These are phyloP conservation scores for Vigna reflexopilosa DNA, from an alignment of 306 rosid genomes.

Conservation along the genomic window DNA sequence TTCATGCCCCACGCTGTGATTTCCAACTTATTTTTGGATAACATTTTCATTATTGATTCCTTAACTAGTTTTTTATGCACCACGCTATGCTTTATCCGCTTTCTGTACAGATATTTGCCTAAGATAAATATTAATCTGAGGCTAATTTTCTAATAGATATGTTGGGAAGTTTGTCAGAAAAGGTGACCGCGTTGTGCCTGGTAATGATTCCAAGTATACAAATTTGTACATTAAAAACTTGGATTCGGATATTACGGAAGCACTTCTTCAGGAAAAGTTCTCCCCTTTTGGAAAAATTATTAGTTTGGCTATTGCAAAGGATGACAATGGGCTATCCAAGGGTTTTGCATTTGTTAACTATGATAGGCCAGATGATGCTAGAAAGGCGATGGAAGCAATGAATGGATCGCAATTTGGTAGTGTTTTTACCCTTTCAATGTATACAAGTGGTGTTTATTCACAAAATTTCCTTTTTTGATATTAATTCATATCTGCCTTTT, in stretches of 20 bases:
- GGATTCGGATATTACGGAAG: constrained; percentile 68
- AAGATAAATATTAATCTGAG: constrained; percentile 27
- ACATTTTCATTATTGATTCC: neutral
- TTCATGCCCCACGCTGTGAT: neutral
- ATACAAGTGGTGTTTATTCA: neutral
- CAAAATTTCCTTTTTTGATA: constrained; percentile 1
- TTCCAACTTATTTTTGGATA: neutral
- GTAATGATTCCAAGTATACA: constrained; percentile 69
- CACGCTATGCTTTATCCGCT: neutral
- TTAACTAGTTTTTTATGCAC: neutral
- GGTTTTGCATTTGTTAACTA: constrained; percentile 88
- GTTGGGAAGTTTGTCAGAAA: constrained; percentile 75
- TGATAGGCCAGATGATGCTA: constrained; percentile 80
- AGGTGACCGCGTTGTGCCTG: constrained; percentile 64
- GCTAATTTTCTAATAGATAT: constrained; percentile 50
- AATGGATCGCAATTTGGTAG: constrained; percentile 76
- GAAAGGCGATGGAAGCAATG: constrained; percentile 74
- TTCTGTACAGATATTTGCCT: constrained; percentile 16
- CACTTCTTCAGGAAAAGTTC: constrained; percentile 65
- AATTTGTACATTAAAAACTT: constrained; percentile 83
- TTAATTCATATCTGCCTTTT: constrained; percentile 22
- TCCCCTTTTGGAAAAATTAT: constrained; percentile 72
- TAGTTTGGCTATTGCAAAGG: constrained; percentile 71
- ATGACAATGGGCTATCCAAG: constrained; percentile 65
- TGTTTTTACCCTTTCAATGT: constrained; percentile 31